These are phyloP conservation scores for Tetracladium maxilliforme DNA, from an alignment of 2,329 filamentous ascomycete species.

Conservation along the genomic window DNA sequence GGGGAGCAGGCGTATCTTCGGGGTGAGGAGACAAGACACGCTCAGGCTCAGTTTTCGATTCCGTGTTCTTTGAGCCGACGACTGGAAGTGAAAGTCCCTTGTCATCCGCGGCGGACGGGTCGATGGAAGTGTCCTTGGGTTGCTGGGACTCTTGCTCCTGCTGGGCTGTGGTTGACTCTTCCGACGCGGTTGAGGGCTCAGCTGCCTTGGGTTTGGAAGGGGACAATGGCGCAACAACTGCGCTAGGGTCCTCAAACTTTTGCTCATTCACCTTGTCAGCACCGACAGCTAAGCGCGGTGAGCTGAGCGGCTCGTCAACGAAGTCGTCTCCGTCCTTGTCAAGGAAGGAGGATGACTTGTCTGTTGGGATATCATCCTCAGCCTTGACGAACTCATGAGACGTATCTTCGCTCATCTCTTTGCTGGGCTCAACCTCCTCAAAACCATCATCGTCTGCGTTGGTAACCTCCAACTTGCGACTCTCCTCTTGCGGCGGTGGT, in stretches of 20 bases:
- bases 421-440: slow-evolving; percentile 65
- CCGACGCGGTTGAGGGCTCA: slow-evolving; percentile 2
- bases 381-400: slow-evolving; percentile 54
- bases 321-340: slow-evolving; percentile 59
- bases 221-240: slow-evolving; percentile 42
- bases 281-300: slow-evolving; percentile 46
- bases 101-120: too few species aligned
- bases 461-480: slow-evolving; percentile 59
- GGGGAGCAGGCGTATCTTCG: slow-evolving; percentile 54
- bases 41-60: slow-evolving; percentile 3
- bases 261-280: slow-evolving; percentile 37
- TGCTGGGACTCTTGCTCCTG: too few species aligned
- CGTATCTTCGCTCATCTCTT: slow-evolving; percentile 58
- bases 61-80: slow-evolving; percentile 4
- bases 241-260: slow-evolving; percentile 37
- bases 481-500: slow-evolving; percentile 39
- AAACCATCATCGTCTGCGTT: slow-evolving; percentile 83
- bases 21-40: slow-evolving; percentile 34
- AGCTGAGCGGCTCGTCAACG: slow-evolving; percentile 64
- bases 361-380: slow-evolving; percentile 32
- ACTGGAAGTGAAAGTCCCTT: slow-evolving; percentile 13
- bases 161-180: slow-evolving; percentile 6
- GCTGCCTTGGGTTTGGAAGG: too few species aligned
- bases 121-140: too few species aligned
- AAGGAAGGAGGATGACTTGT: slow-evolving; percentile 23